Evolutionary conservation across 331 rosid genomes (phyloP).

Genomic region (Telfairia occidentalis): DNA sequence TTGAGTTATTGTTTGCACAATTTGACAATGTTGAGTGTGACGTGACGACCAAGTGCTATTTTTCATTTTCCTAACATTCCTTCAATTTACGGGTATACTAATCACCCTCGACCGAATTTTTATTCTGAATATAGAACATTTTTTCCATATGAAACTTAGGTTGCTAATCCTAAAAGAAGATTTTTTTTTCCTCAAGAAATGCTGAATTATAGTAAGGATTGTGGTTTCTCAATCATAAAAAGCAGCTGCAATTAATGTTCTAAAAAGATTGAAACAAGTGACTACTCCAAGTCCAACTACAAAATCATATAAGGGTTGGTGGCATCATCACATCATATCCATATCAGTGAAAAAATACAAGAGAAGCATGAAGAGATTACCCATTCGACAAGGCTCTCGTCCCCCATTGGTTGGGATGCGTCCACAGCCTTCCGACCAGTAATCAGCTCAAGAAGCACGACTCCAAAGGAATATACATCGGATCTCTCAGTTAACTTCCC

Average conservation of each 20-base stretch:
- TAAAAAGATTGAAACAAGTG: neutral
- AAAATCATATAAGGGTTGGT: neutral
- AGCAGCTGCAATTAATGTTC: neutral
- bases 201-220: neutral
- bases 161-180: neutral
- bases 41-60: no score
- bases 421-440: slow-evolving; percentile 91
- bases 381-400: slow-evolving; percentile 92
- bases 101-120: neutral
- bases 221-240: neutral
- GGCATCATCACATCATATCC: slow-evolving; percentile 7
- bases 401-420: slow-evolving; percentile 68
- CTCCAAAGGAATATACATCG: slow-evolving; percentile 86
- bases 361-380: slow-evolving; percentile 27
- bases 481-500: slow-evolving; percentile 86
- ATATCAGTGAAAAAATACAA: slow-evolving; percentile 11
- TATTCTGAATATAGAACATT: neutral
- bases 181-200: neutral
- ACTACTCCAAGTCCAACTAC: neutral
- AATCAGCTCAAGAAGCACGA: slow-evolving; percentile 83
- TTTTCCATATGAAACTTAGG: neutral
- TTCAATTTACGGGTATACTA: neutral
- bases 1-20: neutral
- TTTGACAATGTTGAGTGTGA: neutral
- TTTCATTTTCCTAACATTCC: neutral